Conservation (phyloP, 2,329 filamentous ascomycete genomes). For the Fusarium neocosmosporiellum region DNA sequence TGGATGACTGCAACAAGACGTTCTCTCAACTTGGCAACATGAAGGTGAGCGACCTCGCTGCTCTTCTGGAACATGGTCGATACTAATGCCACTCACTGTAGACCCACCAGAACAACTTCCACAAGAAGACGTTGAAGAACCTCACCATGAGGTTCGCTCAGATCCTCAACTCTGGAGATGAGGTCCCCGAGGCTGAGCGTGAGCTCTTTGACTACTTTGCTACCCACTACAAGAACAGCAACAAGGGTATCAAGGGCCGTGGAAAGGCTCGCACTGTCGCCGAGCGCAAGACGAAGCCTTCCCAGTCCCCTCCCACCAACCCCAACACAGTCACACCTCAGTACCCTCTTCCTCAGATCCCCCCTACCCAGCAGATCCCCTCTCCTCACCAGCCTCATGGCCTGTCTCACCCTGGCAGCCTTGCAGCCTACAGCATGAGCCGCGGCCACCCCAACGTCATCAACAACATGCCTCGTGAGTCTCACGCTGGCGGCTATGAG, state of each 20-base stretch:
- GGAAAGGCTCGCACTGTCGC: constrained; percentile 82
- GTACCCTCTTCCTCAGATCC: constrained; percentile 44
- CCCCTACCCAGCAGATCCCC: constrained; percentile 34
- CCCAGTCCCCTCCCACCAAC: constrained; percentile 38
- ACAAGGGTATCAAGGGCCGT: constrained; percentile 97
- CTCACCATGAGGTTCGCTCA: constrained; percentile 78
- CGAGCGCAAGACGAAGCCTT: constrained; percentile 46
- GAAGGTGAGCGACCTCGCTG: constrained; percentile 68
- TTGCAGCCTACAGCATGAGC: constrained; percentile 49
- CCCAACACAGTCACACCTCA: constrained; percentile 29
- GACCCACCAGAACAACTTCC: constrained; percentile 96
- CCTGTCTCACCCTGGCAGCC: constrained; percentile 43
- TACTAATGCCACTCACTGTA: constrained; percentile 46
- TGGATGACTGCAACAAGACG: constrained; percentile 86
- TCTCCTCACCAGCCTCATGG: constrained; percentile 37
- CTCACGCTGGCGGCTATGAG: constrained; percentile 52
- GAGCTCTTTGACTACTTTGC: constrained; percentile 88
- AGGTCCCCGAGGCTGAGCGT: constrained; percentile 73
- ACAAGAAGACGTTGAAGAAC: constrained; percentile 76
- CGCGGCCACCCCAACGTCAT: constrained; percentile 42
- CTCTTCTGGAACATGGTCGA: not conserved
- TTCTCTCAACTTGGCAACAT: constrained; percentile 94
- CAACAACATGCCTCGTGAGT: constrained; percentile 45
- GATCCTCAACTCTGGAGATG: constrained; percentile 64
- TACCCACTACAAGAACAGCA: constrained; percentile 94